Conservation (phyloP, 2,329 filamentous ascomycete genomes). For the Colletotrichum sp. region DNA sequence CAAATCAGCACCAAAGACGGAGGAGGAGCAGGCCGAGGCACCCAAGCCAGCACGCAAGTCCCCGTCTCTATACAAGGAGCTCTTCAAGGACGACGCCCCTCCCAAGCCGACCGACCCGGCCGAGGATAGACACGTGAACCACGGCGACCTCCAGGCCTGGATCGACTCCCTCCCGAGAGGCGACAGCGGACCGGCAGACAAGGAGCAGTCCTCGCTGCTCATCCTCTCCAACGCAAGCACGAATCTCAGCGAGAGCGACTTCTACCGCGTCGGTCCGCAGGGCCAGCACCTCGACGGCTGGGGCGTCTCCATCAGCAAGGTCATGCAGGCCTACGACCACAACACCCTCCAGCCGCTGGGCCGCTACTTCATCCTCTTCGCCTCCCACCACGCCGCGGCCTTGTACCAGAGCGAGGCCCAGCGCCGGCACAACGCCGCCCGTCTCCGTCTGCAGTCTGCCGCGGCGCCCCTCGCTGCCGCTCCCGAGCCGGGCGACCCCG, state of each 20-base stretch:
- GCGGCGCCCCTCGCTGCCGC: constrained; percentile 40
- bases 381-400: constrained; percentile 59
- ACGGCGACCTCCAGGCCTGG: constrained; percentile 19
- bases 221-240: constrained; percentile 64
- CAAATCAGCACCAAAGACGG: background rate
- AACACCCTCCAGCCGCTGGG: constrained; percentile 67
- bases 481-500: constrained; percentile 48
- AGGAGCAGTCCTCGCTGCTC: constrained; percentile 44
- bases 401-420: constrained; percentile 63
- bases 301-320: constrained; percentile 66
- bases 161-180: constrained; percentile 7
- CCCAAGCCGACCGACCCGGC: background rate
- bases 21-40: background rate
- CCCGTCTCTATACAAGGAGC: constrained; percentile 9
- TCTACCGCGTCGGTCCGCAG: constrained; percentile 68
- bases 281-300: constrained; percentile 71
- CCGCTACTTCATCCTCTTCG: constrained; percentile 75
- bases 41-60: background rate
- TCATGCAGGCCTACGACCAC: constrained; percentile 69
- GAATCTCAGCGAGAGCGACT: constrained; percentile 70
- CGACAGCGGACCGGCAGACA: background rate
- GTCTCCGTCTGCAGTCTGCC: constrained; percentile 35
- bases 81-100: background rate
- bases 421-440: constrained; percentile 38
- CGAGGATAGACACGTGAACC: background rate